These are phyloP conservation scores for Coprinellus aureogranulatus DNA, from an alignment of 768 basidiomycete species.

Conservation along the genomic window DNA sequence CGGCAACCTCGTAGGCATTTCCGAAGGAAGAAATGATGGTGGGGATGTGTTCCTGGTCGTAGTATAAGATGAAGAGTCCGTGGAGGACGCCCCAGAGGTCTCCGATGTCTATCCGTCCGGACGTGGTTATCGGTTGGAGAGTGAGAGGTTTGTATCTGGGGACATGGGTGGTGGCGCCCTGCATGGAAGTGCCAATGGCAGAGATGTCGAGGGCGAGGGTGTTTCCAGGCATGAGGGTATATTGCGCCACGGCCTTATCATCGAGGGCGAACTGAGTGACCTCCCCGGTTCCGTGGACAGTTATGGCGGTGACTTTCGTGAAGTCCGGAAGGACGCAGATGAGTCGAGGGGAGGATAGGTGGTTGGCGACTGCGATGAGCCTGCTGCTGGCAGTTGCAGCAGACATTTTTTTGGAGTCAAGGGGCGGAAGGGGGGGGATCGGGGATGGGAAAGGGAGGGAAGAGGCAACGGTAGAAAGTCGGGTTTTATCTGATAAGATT, in stretches of 20 bases:
- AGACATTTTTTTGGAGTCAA: background rate
- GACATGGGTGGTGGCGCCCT: constrained; percentile 26
- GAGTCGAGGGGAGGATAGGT: constrained; percentile 7
- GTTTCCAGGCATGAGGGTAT: constrained; percentile 9
- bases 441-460: background rate
- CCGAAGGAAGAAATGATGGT: constrained; percentile 29
- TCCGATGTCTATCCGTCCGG: constrained; percentile 20
- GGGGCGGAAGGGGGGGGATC: background rate
- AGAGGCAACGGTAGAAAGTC: background rate
- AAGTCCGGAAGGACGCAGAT: constrained; percentile 28
- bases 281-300: constrained; percentile 2
- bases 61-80: constrained; percentile 37
- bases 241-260: constrained; percentile 18
- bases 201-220: constrained; percentile 23
- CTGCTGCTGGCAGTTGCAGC: background rate
- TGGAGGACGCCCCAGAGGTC: constrained; percentile 43
- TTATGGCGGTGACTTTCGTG: constrained; percentile 15
- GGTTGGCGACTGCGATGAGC: background rate
- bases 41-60: constrained; percentile 41
- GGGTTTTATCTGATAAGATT: constrained; percentile 9
- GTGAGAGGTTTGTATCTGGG: constrained; percentile 26
- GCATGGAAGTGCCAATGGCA: constrained; percentile 25
- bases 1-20: constrained; percentile 29
- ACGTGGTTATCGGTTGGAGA: constrained; percentile 15
- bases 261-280: constrained; percentile 21